Base-by-base conservation (phyloP, 345 rosid species). In the Gossypium anomalum region DNA sequence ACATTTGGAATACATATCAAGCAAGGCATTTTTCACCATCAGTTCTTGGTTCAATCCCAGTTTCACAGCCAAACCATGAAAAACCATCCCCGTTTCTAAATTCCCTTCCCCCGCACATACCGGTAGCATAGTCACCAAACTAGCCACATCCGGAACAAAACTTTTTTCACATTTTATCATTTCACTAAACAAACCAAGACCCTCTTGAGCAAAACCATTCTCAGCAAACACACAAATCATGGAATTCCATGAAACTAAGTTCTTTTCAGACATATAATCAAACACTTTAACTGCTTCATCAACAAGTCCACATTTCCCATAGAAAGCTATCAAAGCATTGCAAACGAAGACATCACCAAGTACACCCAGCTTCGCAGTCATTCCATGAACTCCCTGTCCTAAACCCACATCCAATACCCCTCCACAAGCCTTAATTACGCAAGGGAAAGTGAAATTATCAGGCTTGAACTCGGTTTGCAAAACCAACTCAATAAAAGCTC, bases 241-340 rank as follows among this genome's bases (percentile, higher is more conserved):
- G 1, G 93, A 85, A 80, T 90, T 89, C 93, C 96, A 90, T 0
- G 96, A 86, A 78, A 90, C 86, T 79, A 85, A 79, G 79, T 84
- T 89, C 59, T 82, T 88, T 25, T 78, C 75, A 19, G 89, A 81
- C 86, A 87, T 86, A 71, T 52, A 38, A 22, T 85, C 85, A 25
- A 88, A 88, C 71, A 86, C 70, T 56, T 79, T 79, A 57, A 75
- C 27, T 20, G 89, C 88, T 7, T 81, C 83, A 49, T 81, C 73
- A 47, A 85, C 83, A 61, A 68, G 76, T 27, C 86, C 86, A 70
- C 79, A 87, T 70, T 82, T 82, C 55, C 89, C 91, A 71, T 90
- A 90, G 81, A 86, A 79, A 7, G 87, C 80, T 12, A 89, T 60
- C 78, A 86, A 76, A 12, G 96, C 88, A 57, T 90, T 89, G 34